Conservation (phyloP, 768 basidiomycete genomes). For the Glaciozyma martinii region DNA sequence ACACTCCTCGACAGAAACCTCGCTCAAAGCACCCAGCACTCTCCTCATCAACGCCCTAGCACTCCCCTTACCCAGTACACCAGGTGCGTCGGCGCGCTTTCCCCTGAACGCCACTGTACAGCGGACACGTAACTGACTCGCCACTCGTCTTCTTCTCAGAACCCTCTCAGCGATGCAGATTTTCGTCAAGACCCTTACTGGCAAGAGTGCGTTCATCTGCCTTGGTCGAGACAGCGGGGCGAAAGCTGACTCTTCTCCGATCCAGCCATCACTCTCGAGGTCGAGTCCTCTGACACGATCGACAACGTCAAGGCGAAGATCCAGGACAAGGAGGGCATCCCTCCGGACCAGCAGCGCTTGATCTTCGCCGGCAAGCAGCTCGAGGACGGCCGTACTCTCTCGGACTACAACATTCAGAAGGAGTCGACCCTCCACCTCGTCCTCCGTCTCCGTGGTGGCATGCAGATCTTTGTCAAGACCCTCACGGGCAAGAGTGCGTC, state of each 20-base stretch:
- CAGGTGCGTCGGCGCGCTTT: too few species aligned
- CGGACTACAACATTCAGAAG: conserved; percentile 71
- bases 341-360: conserved; percentile 80
- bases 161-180: too few species aligned
- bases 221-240: too few species aligned
- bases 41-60: too few species aligned
- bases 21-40: too few species aligned
- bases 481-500: conserved; percentile 45
- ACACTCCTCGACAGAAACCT: too few species aligned
- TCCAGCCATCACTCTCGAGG: conserved; percentile 93
- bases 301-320: conserved; percentile 94
- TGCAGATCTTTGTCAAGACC: conserved; percentile 37
- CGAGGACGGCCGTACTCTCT: conserved; percentile 84
- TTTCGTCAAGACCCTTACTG: too few species aligned
- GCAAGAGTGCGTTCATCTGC: too few species aligned
- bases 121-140: too few species aligned
- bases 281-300: conserved; percentile 85
- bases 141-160: too few species aligned
- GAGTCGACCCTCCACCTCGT: conserved; percentile 96
- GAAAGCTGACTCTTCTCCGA: conserved; percentile 61
- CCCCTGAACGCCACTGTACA: too few species aligned
- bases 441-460: conserved; percentile 84
- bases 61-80: too few species aligned
- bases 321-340: conserved; percentile 89
- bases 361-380: conserved; percentile 91